Evolutionary conservation across 306 rosid genomes (phyloP).

Genomic region (Ormosia semicastrata): DNA sequence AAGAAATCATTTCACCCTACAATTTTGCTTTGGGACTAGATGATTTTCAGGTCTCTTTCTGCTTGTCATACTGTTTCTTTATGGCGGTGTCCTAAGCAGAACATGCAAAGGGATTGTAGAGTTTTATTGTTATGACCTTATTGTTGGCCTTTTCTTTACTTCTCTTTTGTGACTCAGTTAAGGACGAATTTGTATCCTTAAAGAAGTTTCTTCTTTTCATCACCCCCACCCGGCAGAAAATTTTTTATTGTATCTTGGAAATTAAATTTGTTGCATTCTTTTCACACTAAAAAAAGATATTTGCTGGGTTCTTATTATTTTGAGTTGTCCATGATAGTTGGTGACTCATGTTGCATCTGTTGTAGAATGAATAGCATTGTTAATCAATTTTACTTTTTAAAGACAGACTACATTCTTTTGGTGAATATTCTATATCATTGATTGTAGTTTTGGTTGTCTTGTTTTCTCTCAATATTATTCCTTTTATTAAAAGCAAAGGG

Average conservation of each 20-base stretch:
- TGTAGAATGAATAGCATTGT: too few relatives aligned
- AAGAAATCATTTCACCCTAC: background rate
- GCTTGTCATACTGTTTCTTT: background rate
- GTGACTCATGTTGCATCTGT: background rate
- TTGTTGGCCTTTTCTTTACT: background rate
- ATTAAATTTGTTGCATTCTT: too few relatives aligned
- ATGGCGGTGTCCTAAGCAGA: background rate
- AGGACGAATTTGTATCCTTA: too few relatives aligned
- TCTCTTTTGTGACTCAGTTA: too few relatives aligned
- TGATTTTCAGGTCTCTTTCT: background rate
- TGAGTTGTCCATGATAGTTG: background rate
- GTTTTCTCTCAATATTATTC: background rate
- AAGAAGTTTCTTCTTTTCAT: too few relatives aligned
- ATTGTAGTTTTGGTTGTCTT: background rate
- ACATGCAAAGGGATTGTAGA: background rate
- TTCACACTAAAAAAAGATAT: background rate
- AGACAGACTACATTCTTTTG: background rate
- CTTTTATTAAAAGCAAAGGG: background rate
- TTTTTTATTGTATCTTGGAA: too few relatives aligned
- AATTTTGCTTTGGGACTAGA: background rate
- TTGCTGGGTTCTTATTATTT: background rate
- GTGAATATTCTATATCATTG: background rate
- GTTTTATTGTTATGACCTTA: too few relatives aligned
- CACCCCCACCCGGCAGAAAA: too few relatives aligned
- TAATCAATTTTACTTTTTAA: too few relatives aligned